Conservation (phyloP, 1,284 basidiomycete genomes). For the Salmacisia buchloeana region DNA sequence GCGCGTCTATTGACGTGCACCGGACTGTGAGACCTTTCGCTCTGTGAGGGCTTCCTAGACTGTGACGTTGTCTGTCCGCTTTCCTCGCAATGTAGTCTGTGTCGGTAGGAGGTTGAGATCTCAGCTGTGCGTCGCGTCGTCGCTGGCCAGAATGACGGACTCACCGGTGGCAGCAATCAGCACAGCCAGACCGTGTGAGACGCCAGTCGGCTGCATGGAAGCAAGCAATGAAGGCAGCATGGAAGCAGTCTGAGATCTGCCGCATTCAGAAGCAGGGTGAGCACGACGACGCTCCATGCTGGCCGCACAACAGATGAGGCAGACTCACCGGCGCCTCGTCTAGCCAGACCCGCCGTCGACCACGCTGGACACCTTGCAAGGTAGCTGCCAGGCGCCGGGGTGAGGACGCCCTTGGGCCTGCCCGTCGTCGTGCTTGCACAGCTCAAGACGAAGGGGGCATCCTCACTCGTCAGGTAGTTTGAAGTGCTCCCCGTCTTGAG, state of each 20-base stretch:
- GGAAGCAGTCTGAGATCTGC: slow-evolving; percentile 67
- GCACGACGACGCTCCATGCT: too few species aligned
- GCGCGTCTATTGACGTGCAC: slow-evolving; percentile 79
- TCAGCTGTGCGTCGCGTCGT: neutral
- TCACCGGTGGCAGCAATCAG: slow-evolving; percentile 63
- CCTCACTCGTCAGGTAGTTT: slow-evolving; percentile 66
- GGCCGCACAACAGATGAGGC: neutral
- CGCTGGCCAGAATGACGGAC: slow-evolving; percentile 53
- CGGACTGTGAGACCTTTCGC: slow-evolving; percentile 70
- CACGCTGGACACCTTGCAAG: slow-evolving; percentile 74
- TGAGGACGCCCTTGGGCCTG: slow-evolving; percentile 58
- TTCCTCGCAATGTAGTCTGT: slow-evolving; percentile 57
- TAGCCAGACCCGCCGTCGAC: slow-evolving; percentile 64
- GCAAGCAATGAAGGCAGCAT: too few species aligned
- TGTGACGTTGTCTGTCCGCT: slow-evolving; percentile 63
- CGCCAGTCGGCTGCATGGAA: slow-evolving; percentile 64
- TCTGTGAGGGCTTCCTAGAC: slow-evolving; percentile 74
- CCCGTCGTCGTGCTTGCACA: slow-evolving; percentile 78
- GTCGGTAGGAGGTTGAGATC: neutral
- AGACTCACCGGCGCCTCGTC: slow-evolving; percentile 50
- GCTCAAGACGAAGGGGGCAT: slow-evolving; percentile 64
- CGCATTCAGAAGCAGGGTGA: slow-evolving; percentile 61
- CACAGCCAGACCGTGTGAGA: slow-evolving; percentile 68
- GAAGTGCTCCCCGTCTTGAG: slow-evolving; percentile 68
- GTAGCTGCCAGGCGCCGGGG: slow-evolving; percentile 73